Base-by-base conservation (phyloP, 1,139 yeast genomes). In the Yamadazyma blattariae region DNA sequence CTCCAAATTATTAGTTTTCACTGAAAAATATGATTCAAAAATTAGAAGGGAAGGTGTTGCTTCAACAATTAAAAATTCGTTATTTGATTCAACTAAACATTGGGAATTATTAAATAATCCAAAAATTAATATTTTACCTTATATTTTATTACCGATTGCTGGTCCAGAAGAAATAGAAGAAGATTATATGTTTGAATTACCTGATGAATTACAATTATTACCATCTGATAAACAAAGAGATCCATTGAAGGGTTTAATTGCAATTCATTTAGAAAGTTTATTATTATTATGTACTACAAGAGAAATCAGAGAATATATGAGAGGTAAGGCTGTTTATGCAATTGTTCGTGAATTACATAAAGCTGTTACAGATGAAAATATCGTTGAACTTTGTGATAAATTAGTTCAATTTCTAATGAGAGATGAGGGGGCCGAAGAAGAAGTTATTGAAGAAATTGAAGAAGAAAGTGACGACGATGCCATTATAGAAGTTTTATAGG, bases 21-120 rank as follows among this genome's bases (percentile, higher is more conserved):
- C 96, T 2, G 95, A 86, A 52, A 79, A 81, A 50, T 80, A 80
- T 50, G 90, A 82, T 46, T 73, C 87, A 15, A 80, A 79, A 49
- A 77, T 79, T 24, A 79, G 97, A 65, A 76, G 97, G 58, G 90
- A 84, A 56, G 97, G 96, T 51, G 92, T 88, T 33, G 95, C 96
- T 1, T 84, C 95, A 2, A 86, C 96, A 5, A 85, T 92, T 47
- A 92, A 92, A 55, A 92, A 92, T 61, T 77, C 94, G 0, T 66
- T 90, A 34, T 92, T 92, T 53, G 96, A 90, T 54, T 70, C 87
- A 3, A 75, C 80, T 29, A 62, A 76, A 28, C 97, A 92, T 52
- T 63, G 64, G 50, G 59, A 57, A 25, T 65, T 92, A 32, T 59
- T 88, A 25, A 65, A 61, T 10, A 82, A 85, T 48, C 79, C 75